Base-by-base conservation (phyloP, 805 yeast genomes). In the Candida germanica region DNA sequence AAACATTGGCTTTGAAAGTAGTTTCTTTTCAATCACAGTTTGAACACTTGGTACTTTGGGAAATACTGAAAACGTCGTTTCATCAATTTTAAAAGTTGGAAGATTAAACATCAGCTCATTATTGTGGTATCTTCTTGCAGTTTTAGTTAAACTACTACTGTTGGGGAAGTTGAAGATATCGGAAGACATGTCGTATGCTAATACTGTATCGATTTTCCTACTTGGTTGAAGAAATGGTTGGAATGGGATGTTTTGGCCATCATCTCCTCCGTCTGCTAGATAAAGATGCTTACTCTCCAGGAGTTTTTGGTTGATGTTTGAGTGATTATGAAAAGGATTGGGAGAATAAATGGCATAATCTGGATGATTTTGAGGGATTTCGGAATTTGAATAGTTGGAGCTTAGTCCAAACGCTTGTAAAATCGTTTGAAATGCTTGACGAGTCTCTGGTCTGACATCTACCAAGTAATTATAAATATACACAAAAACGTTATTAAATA, bases 301-400 rank as follows among this genome's bases (percentile, higher is more conserved):
- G 2, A 39, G 26, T 2, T 4, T 3, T 13, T 25, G 13, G 12
- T 25, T 25, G 15, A 50, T 26, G 18, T 30, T 9, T 30, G 25
- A 2, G 26, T 43, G 52, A 2, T 59, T 60, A 42, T 60, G 69
- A 49, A 80, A 80, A 2, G 87, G 86, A 40, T 79, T 80, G 1
- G 85, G 86, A 1, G 79, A 68, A 40, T 64, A 69, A 2, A 78
- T 48, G 0, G 85, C 86, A 53, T 73, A 78, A 47, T 79, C 84
- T 2, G 80, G 77, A 37, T 71, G 77, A 54, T 49, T 27, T 13
- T 30, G 21, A 4, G 43, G 42, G 22, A 36, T 17, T 17, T 28
- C 11, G 22, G 5, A 7, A 17, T 35, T 28, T 2, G 32, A 26
- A 6, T 18, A 22, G 13, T 28, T 26, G 5, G 29, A 18, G 6